phyloP scores from a whole-genome alignment of 1,284 basidiomycete species.

The Microbotryum lychnidis-dioicae region DNA sequence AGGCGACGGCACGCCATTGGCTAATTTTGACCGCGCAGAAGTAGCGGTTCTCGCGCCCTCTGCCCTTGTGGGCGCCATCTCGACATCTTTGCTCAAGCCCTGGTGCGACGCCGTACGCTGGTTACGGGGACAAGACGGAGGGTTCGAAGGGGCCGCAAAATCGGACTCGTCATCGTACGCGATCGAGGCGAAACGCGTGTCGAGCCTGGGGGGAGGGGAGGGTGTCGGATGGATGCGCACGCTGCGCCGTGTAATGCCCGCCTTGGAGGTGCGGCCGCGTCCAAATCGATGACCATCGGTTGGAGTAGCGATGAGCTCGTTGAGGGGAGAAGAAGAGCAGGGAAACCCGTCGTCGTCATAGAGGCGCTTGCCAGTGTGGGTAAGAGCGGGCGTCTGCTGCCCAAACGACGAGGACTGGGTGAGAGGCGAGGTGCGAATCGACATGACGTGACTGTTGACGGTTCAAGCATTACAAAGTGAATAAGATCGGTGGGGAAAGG shows the following conservation, averaged over 20 bases:
- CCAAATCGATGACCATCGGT: constrained; percentile 12
- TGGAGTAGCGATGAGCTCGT: constrained; percentile 23
- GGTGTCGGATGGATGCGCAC: constrained; percentile 12
- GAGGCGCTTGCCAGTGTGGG: constrained; percentile 3
- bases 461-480: no score
- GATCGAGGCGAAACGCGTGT: neutral
- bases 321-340: constrained; percentile 20
- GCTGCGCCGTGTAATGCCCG: constrained; percentile 8
- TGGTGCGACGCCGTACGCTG: neutral
- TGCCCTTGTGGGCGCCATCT: neutral
- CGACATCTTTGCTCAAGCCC: neutral
- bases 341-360: constrained; percentile 6
- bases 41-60: neutral
- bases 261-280: neutral
- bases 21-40: neutral
- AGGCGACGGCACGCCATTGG: neutral
- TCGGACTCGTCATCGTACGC: neutral
- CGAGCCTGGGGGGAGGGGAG: constrained; percentile 11
- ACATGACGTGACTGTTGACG: no score
- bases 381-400: constrained; percentile 19
- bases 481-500: no score
- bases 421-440: neutral
- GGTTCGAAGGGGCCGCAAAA: neutral
- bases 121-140: neutral
- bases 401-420: constrained; percentile 10